phyloP scores from a whole-genome alignment of 2,329 filamentous ascomycete genomes.

The Clarireedia sp. region DNA sequence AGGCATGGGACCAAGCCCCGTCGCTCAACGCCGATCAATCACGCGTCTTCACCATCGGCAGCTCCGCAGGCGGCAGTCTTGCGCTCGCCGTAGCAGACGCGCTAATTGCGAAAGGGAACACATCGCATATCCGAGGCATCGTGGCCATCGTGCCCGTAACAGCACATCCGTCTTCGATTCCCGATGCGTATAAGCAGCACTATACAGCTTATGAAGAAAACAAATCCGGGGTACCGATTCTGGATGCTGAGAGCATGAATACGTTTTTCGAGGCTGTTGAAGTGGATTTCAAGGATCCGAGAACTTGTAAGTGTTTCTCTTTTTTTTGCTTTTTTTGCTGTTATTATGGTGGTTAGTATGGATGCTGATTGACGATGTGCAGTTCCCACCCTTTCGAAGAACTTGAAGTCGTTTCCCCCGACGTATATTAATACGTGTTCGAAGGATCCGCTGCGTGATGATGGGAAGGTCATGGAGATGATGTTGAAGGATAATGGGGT shows the following conservation, averaged over 20 bases:
- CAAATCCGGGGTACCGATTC: conserved; percentile 14
- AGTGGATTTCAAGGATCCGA: conserved; percentile 11
- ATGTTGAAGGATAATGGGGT: conserved; percentile 25
- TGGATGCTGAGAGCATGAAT: conserved; percentile 16
- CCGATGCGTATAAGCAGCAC: conserved; percentile 11
- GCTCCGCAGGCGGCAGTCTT: conserved; percentile 22
- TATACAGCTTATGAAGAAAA: conserved; percentile 21
- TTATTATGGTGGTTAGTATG: not conserved
- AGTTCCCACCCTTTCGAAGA: not conserved
- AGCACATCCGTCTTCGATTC: conserved; percentile 17
- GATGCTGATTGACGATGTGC: accelerated
- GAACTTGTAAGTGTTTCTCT: conserved; percentile 5
- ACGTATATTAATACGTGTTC: conserved; percentile 1
- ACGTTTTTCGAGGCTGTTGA: conserved; percentile 16
- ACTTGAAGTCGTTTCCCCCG: not conserved
- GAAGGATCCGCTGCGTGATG: not conserved
- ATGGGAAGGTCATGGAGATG: conserved; percentile 23
- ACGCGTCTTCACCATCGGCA: conserved; percentile 19
- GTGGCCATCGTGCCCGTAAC: conserved; percentile 20
- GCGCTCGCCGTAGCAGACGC: conserved; percentile 6
- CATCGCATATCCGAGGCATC: conserved; percentile 16
- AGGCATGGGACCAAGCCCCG: conserved; percentile 16
- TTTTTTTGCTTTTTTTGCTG: conserved; percentile 18
- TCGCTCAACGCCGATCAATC: conserved; percentile 10
- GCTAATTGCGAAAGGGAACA: not conserved